Conservation (phyloP, 2,329 filamentous ascomycete species). For the Stylonectria norvegica region DNA sequence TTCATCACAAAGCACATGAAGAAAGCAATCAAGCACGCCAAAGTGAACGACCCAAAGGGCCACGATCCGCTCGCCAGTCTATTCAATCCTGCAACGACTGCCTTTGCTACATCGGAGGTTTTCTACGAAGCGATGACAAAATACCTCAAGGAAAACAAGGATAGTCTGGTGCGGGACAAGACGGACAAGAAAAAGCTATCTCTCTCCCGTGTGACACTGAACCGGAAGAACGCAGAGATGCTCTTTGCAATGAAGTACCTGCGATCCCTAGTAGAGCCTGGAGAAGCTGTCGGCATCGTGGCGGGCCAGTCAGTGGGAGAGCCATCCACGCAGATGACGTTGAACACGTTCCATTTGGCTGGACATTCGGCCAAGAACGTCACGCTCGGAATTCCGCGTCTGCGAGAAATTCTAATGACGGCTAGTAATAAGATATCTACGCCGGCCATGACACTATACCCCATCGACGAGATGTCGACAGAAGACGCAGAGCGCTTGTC, state of each 20-base stretch:
- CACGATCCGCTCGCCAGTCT: constrained; percentile 73
- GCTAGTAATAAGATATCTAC: constrained; percentile 86
- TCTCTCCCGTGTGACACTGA: constrained; percentile 39
- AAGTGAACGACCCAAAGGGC: constrained; percentile 51
- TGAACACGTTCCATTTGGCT: constrained; percentile 99
- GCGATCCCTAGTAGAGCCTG: constrained; percentile 85
- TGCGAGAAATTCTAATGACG: constrained; percentile 98
- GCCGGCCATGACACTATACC: constrained; percentile 79
- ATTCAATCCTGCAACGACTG: constrained; percentile 72
- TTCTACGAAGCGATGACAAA: constrained; percentile 71
- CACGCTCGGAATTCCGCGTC: constrained; percentile 93
- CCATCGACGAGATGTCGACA: constrained; percentile 67
- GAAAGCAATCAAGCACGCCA: constrained; percentile 70
- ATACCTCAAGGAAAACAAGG: constrained; percentile 76
- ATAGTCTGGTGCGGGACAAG: constrained; percentile 53
- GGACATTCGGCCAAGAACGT: constrained; percentile 98
- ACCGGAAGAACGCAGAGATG: constrained; percentile 74
- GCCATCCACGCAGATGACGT: constrained; percentile 97
- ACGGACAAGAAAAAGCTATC: constrained; percentile 30
- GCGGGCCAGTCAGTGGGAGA: constrained; percentile 96
- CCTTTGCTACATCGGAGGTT: constrained; percentile 84
- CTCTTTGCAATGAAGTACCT: constrained; percentile 91
- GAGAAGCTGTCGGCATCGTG: constrained; percentile 94
- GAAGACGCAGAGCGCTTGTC: constrained; percentile 75
- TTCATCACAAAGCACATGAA: constrained; percentile 76